Evolutionary conservation across 192 early-diverging fungal species (phyloP).

Genomic region (Chytriomyces sp.): DNA sequence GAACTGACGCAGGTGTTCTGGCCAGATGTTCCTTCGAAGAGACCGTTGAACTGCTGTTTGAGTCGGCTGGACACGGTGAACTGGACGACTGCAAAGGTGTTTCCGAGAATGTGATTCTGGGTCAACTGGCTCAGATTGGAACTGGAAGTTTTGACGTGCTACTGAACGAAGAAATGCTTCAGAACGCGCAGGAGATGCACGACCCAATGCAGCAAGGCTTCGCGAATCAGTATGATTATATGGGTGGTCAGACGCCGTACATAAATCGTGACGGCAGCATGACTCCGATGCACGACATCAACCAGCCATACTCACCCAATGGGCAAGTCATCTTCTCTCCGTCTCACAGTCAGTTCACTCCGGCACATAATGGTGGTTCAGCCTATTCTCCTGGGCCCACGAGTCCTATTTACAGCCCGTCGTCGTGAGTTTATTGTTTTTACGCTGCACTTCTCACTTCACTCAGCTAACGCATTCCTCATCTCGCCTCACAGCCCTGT

Average conservation of each 20-base stretch:
- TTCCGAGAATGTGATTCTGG: conserved; percentile 96
- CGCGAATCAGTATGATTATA: background rate
- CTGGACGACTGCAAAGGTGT: conserved; percentile 95
- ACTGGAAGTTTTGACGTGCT: conserved; percentile 92
- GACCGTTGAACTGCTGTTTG: conserved; percentile 97
- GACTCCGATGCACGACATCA: conserved; percentile 38
- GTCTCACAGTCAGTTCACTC: conserved; percentile 40
- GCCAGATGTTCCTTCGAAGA: conserved; percentile 98
- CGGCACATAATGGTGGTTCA: conserved; percentile 71
- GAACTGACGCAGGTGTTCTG: conserved; percentile 89
- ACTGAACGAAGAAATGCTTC: conserved; percentile 91
- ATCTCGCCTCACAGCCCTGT: too few species aligned
- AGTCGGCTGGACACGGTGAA: conserved; percentile 88
- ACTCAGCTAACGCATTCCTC: too few species aligned
- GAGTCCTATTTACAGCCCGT: conserved; percentile 63
- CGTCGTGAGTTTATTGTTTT: conserved; percentile 60
- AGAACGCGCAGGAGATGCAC: conserved; percentile 51
- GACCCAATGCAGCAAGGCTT: conserved; percentile 15
- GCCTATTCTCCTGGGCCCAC: conserved; percentile 54
- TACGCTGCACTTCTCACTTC: too few species aligned
- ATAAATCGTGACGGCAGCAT: conserved; percentile 46
- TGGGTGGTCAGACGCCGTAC: conserved; percentile 69
- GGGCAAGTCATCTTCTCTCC: conserved; percentile 85
- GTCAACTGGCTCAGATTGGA: conserved; percentile 94
- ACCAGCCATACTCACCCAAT: conserved; percentile 30